These are phyloP conservation scores for Silene noctiflora DNA, from an alignment of 179 eudicot species.

Conservation along the genomic window DNA sequence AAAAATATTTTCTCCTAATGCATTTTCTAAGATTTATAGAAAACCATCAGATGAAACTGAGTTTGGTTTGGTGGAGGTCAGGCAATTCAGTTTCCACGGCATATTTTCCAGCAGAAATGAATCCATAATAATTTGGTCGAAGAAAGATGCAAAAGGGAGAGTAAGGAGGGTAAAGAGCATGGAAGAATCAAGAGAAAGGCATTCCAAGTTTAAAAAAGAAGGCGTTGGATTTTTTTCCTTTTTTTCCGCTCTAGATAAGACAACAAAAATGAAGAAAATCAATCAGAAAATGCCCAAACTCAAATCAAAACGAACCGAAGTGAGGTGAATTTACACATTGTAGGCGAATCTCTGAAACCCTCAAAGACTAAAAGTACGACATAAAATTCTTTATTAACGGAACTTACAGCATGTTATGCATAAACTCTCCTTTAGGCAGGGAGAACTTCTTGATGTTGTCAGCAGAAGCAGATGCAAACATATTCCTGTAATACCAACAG, in stretches of 20 bases:
- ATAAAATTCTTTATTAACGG: background rate
- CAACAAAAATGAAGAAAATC: background rate
- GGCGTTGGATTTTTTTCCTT: background rate
- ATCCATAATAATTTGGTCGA: no score
- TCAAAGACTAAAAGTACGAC: background rate
- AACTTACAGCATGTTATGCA: constrained; percentile 99
- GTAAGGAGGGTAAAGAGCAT: no score
- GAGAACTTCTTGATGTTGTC: constrained; percentile 92
- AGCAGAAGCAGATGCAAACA: constrained; percentile 96
- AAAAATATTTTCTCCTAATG: no score
- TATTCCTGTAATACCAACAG: constrained; percentile 50
- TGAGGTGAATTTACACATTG: no score
- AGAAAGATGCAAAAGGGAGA: no score
- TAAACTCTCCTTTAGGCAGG: constrained; percentile 91
- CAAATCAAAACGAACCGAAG: background rate
- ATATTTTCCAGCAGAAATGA: no score
- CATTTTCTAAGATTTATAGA: no score
- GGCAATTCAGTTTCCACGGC: no score
- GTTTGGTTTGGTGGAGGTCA: no score
- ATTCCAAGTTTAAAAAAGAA: no score
- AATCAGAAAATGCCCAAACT: background rate
- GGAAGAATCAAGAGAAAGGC: no score
- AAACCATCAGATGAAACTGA: no score
- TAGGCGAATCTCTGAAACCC: background rate
- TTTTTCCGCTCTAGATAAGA: background rate